Evolutionary conservation across 371 early-diverging fungal genomes (phyloP), one percentile per base, ranked within the genome.

Genomic region (Vairimorpha necatrix): DNA sequence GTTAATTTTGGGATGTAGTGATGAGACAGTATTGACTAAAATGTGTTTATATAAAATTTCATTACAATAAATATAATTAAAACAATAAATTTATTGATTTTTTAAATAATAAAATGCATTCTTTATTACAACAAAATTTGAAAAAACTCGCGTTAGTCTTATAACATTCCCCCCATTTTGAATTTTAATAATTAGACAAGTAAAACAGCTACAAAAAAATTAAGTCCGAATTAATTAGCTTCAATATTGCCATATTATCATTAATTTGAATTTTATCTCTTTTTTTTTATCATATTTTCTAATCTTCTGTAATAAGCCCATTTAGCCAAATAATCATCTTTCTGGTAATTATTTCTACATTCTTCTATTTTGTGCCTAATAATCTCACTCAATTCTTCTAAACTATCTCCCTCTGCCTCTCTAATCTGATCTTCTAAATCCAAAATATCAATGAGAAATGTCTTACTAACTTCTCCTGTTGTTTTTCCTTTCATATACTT

Each of bases 241-340:
- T n/a, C n/a, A n/a, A n/a, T n/a, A n/a, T n/a, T n/a, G n/a, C n/a
- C n/a, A 1, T 61, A 24, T 22, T 3, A 20, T 3, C 47, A 46
- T 46, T 14, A 46, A 46, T 46, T 46, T 46, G n/a, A n/a, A 46
- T 46, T 14, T 46, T 46, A 14, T 54, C 9, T 26, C 26, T 54
- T 54, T 54, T 54, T 54, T 24, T 54, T 6, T 54, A 20, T 54
- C 56, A 54, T 20, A 14, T n/a, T 6, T 54, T 71, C 58, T 46
- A 82, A 32, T 66, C 80, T 65, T 63, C 58, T 66, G 36, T 74
- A 80, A 54, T 82, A 82, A 2, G 36, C 69, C 82, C 82, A 82
- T 63, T 71, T 78, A 9, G 30, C 38, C 20, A 80, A 42, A 72
- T 56, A 66, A 26, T 70, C 42, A 16, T 26, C 28, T 50, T 74